Percentiles rank a stretch among this genome's conserved stretches.
phyloP scores from a whole-genome alignment of 345 rosid genomes.

The Syzygium jambos region DNA sequence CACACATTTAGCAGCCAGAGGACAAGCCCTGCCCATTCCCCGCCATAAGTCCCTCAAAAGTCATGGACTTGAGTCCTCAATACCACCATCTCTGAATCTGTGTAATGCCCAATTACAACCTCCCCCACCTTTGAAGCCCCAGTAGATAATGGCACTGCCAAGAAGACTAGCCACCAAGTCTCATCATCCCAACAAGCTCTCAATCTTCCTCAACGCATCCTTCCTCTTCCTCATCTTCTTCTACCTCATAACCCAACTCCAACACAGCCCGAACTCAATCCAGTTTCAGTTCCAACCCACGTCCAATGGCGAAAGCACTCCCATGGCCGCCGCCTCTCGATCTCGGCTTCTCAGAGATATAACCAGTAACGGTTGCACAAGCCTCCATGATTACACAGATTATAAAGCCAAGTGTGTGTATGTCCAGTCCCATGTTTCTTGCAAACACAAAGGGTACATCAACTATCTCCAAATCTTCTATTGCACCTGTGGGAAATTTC shows the following conservation, averaged over 20 bases:
- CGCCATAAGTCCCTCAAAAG: constrained; percentile 1
- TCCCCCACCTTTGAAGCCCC: neutral
- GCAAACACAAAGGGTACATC: constrained; percentile 71
- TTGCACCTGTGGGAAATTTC: constrained; percentile 46
- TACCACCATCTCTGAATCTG: constrained; percentile 1
- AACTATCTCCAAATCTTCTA: constrained; percentile 73
- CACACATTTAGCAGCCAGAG: neutral
- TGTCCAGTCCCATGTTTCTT: constrained; percentile 36
- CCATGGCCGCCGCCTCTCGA: neutral
- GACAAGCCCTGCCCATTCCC: constrained; percentile 1
- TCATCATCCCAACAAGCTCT: constrained; percentile 2
- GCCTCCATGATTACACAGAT: constrained; percentile 33
- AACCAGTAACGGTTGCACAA: constrained; percentile 9
- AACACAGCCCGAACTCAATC: neutral
- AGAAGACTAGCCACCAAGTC: constrained; percentile 5
- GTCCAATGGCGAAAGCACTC: neutral
- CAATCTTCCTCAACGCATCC: constrained; percentile 38
- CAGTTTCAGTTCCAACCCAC: neutral
- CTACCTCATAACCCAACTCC: constrained; percentile 14
- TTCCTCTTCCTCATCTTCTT: constrained; percentile 35
- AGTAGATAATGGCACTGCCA: neutral
- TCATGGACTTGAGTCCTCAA: constrained; percentile 9
- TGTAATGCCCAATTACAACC: neutral
- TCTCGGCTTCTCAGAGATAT: neutral
- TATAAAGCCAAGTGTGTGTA: constrained; percentile 52